Evolutionary conservation across 257 asterid species (phyloP).

Genomic region (Echium plantagineum): DNA sequence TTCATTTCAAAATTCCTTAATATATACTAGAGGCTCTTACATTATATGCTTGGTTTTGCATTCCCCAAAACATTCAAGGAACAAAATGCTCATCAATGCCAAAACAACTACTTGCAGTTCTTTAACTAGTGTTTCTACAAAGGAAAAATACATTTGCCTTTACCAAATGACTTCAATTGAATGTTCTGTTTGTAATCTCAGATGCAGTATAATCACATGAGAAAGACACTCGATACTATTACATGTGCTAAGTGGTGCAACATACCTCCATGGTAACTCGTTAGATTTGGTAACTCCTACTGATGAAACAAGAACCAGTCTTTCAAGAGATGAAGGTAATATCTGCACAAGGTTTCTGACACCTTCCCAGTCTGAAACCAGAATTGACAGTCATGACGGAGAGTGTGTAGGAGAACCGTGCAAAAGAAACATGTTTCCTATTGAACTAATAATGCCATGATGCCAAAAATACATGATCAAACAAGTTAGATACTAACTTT

Average conservation of each 20-base stretch:
- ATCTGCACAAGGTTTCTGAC: slow-evolving; percentile 74
- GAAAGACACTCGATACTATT: not conserved
- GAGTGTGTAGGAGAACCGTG: not conserved
- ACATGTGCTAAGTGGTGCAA: not conserved
- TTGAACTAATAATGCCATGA: no score
- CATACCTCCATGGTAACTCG: slow-evolving; percentile 94
- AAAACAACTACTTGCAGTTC: not conserved
- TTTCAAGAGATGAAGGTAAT: slow-evolving; percentile 59
- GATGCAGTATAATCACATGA: not conserved
- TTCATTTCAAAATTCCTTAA: no score
- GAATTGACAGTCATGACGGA: slow-evolving; percentile 3
- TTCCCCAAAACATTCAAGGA: not conserved
- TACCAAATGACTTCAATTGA: not conserved
- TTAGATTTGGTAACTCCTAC: slow-evolving; percentile 81
- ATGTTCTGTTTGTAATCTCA: not conserved
- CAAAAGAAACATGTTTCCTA: no score
- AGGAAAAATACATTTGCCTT: not conserved
- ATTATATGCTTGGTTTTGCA: not conserved
- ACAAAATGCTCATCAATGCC: not conserved
- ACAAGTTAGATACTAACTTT: not conserved
- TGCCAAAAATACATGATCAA: no score
- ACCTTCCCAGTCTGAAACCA: slow-evolving; percentile 83
- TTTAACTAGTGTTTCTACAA: not conserved
- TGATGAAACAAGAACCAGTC: slow-evolving; percentile 82
- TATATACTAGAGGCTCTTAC: not conserved